Evolutionary conservation across 768 basidiomycete species (phyloP), one percentile per base, ranked within the genome.

Genomic region (Cyclocybe cylindracea): DNA sequence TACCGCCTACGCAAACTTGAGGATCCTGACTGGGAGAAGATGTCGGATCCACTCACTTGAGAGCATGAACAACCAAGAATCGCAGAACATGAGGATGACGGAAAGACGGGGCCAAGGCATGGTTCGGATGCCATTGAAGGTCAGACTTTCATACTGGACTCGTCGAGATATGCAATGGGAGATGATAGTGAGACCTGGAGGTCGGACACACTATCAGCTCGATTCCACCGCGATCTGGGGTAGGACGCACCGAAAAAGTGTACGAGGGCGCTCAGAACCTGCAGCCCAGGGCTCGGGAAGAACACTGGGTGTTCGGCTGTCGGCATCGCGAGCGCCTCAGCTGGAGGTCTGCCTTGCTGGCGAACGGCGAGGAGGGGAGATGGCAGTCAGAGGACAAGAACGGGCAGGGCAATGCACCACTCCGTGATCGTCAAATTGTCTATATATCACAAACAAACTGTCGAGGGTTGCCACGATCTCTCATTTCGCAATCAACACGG

Each of bases 51-150:
- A 57, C 74, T 44, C 51, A 78, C 76, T 66, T 7, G 66, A 60
- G 39, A 78, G 67, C 10, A 78, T 51, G 57, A 78, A 78, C 2
- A 71, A 50, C 72, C 74, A 79, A 10, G 78, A 77, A 46, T 72
- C 70, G 13, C 74, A 32, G 54, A 79, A 74, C 39, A 75, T 66
- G 7, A 77, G 52, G 11, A 78, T 61, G 16, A 74, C 65, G 37
- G 71, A 71, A n/a, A 74, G 43, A 11, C 76, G 70, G 0, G 78
- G 68, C 67, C 72, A 74, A 33, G 66, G 71, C 45, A 74, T 65
- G 16, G 64, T 61, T 31, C 56, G 53, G 35, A 74, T 50, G 13
- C 62, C 62, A 13, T 56, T 51, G 35, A 60, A 58, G 18, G 69
- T 60, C 33, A 74, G 60, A 16, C 66, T 59, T 33, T 72, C 66